Base-by-base conservation (phyloP, 108 stramenopile genomes). In the Discostella stelligeroides region DNA sequence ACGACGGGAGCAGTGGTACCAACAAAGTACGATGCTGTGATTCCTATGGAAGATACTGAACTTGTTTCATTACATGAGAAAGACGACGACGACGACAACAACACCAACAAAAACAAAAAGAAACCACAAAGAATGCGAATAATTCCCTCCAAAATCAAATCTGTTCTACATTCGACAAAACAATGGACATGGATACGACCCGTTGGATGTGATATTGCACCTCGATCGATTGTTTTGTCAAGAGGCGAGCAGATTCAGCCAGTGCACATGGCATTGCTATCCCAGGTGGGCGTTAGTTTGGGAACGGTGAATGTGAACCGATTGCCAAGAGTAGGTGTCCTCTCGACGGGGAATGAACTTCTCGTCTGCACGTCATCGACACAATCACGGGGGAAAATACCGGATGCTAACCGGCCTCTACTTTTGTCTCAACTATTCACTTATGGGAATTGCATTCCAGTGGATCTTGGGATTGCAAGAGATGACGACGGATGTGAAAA, bases 301-400 rank as follows among this genome's bases (percentile, higher is more conserved):
- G 37, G 83, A 18, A 14, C 69, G 39, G 51, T 90, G 6, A 49
- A 28, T 51, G 82, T 89, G 27, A 72, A 81, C 15, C 42, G 55
- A 53, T 59, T 55, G 24, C 65, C 77, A 1, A 73, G 47, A 37
- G 80, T 93, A 23, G 92, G 88, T 28, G 84, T 97, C 27, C 60
- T 98, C 27, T 94, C 95, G 25, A 98, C 96, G 17, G 97, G 97
- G 17, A 94, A 92, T 77, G 93, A 94, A 66, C 59, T 94, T 3
- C 59, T 94, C 1, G 42, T 25, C 39, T 14, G 38, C 7, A 34
- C 53, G 7, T 23, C 53, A 10, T 56, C 43, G 1, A 60, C 63
- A 54, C n/a, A 58, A 7, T 63, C 49, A 14, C 0, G 7, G 4
- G 88, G 88, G 24, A 80, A 81, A 58, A 95, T 98, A 67, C 91